These are phyloP conservation scores for Hirschioporus abietinus DNA, from an alignment of 768 basidiomycete genomes.

Conservation along the genomic window DNA sequence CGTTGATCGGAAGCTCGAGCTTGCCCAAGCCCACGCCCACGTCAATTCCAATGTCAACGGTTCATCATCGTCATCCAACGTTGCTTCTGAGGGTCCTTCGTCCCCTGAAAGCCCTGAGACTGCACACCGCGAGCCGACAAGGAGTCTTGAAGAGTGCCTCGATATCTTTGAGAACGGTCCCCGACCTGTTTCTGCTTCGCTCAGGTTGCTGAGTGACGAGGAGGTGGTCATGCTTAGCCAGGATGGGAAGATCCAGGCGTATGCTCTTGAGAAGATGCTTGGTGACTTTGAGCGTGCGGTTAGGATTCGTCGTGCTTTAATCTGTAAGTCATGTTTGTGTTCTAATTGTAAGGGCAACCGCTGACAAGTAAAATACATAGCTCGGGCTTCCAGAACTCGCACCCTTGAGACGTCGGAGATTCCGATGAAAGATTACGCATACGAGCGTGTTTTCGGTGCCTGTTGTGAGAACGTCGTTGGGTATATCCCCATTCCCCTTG, in stretches of 20 bases:
- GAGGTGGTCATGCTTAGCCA: slow-evolving; percentile 86
- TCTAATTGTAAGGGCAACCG: not conserved
- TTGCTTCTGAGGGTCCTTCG: slow-evolving; percentile 7
- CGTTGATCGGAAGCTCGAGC: slow-evolving; percentile 44
- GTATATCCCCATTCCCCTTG: slow-evolving; percentile 93
- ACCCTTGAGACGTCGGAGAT: slow-evolving; percentile 80
- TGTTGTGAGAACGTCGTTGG: slow-evolving; percentile 99
- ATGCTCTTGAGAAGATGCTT: slow-evolving; percentile 93
- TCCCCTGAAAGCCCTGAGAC: not conserved
- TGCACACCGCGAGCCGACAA: slow-evolving; percentile 19
- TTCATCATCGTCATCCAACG: slow-evolving; percentile 7
- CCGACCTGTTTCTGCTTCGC: slow-evolving; percentile 47
- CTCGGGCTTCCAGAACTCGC: slow-evolving; percentile 79
- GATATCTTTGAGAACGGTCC: slow-evolving; percentile 75
- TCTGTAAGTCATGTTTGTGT: slow-evolving; percentile 49
- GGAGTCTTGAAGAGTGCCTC: slow-evolving; percentile 73
- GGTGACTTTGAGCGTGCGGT: slow-evolving; percentile 87
- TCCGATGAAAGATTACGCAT: slow-evolving; percentile 85
- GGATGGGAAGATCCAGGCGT: slow-evolving; percentile 91
- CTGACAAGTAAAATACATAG: slow-evolving; percentile 30
- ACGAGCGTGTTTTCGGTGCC: slow-evolving; percentile 88
- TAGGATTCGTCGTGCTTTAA: slow-evolving; percentile 75
- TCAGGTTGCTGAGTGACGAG: slow-evolving; percentile 77
- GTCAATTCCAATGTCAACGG: slow-evolving; percentile 14
- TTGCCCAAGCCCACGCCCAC: slow-evolving; percentile 19